These are phyloP conservation scores for Purpureocillium takamizusanense DNA, from an alignment of 2,329 filamentous ascomycete species.

Conservation along the genomic window DNA sequence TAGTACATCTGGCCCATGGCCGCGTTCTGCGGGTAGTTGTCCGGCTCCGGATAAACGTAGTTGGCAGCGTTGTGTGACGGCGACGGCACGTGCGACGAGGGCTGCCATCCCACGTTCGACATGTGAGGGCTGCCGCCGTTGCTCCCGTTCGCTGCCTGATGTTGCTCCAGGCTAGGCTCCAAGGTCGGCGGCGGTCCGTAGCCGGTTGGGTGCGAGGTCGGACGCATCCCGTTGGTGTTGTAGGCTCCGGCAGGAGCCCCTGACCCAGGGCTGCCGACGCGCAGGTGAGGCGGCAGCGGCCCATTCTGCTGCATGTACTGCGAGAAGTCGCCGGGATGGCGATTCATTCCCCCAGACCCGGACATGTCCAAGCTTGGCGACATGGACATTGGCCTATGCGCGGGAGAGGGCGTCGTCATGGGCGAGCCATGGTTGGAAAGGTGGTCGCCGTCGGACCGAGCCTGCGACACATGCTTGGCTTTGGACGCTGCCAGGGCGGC, in stretches of 20 bases:
- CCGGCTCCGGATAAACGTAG: constrained; percentile 78
- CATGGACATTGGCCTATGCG: constrained; percentile 68
- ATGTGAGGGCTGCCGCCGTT: constrained; percentile 83
- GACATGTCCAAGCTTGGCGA: constrained; percentile 72
- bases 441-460: constrained; percentile 62
- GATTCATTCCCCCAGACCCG: constrained; percentile 57
- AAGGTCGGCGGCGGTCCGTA: constrained; percentile 80
- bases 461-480: constrained; percentile 30
- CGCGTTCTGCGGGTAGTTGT: constrained; percentile 54
- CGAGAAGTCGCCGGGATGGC: constrained; percentile 50
- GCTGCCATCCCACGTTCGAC: constrained; percentile 74
- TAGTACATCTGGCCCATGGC: constrained; percentile 66
- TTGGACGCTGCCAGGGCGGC: constrained; percentile 62
- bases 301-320: constrained; percentile 66
- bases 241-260: constrained; percentile 49
- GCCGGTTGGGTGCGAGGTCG: constrained; percentile 77
- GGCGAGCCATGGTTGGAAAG: constrained; percentile 66
- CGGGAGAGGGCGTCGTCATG: constrained; percentile 72
- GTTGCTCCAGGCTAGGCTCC: constrained; percentile 75
- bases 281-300: constrained; percentile 74
- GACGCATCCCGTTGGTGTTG: constrained; percentile 42
- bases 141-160: constrained; percentile 57
- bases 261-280: constrained; percentile 62
- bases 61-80: constrained; percentile 58
- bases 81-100: constrained; percentile 65